Base-by-base conservation (phyloP, 2,329 filamentous ascomycete genomes). In the Biscogniauxia mediterranea region DNA sequence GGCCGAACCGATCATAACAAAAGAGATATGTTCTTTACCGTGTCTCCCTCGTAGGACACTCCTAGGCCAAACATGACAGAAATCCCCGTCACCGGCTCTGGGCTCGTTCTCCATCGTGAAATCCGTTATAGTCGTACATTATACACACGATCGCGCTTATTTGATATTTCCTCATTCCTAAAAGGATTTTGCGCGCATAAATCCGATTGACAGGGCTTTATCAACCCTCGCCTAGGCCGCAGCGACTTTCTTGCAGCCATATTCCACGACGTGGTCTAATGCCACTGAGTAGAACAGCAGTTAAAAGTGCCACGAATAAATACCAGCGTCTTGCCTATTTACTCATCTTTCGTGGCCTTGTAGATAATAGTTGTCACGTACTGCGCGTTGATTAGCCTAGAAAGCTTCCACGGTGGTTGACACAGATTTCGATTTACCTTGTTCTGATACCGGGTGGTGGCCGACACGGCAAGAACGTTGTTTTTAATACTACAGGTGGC, bases 401-500 rank as follows among this genome's bases (percentile, higher is more conserved):
- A n/a, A n/a, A 8, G 0, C 9, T n/a, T 28, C 15, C 19, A 32
- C n/a, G 42, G 23, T 50, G 28, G 52, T 15, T 53, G 20, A 28
- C 32, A 53, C 21, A 38, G 55, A 64, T 20, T 60, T 54, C 17
- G 51, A 66, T 81, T 60, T 72, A 92, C 92, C 87, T 99, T 99
- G 77, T 91, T 89, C 80, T 93, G 96, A 76, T 98, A 99, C 75
- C 95, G 85, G n/a, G 95, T 99, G 5, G 95, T 99, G 15, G 92
- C 94, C 71, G 93, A 97, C 5, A 96, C 96, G 38, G 95, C 95
- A 66, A 99, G 82, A 25, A 98, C 91, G 65, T 94, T 93, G 68
- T 97, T 93, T 80, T 97, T 97, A 77, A 99, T 99, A 76, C 93
- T 97, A 77, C 94, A 98, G 2, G 95, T 99, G 55, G 94, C 94